Conservation (phyloP, 1,284 basidiomycete species). For the Melampsora abietis-canadensis region DNA sequence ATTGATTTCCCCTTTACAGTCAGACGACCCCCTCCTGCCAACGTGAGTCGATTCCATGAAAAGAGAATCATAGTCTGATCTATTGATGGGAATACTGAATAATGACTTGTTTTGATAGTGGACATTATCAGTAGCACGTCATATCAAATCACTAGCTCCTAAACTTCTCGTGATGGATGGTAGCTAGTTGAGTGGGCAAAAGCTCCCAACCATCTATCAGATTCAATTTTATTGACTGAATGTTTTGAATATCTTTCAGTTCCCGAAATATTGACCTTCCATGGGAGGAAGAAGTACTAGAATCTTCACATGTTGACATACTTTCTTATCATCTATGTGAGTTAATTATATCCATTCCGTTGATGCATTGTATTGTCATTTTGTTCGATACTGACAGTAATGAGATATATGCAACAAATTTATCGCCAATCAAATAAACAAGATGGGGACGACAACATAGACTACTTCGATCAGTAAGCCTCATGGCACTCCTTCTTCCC, state of each 20-base stretch:
- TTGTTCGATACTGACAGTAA: too few relatives aligned
- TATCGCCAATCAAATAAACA: not conserved
- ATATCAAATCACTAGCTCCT: conserved; percentile 38
- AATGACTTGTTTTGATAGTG: conserved; percentile 18
- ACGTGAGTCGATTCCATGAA: not conserved
- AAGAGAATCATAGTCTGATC: not conserved
- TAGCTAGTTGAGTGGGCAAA: conserved; percentile 24
- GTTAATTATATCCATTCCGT: not conserved
- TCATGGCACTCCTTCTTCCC: not conserved
- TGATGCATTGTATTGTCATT: too few relatives aligned
- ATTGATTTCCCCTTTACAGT: conserved; percentile 1
- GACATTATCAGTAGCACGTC: conserved; percentile 32
- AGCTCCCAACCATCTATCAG: not conserved
- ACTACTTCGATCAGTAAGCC: conserved; percentile 7
- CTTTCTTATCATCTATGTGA: conserved; percentile 37
- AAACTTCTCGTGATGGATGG: conserved; percentile 43
- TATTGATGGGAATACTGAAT: too few relatives aligned
- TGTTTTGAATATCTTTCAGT: not conserved
- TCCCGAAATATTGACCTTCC: conserved; percentile 9
- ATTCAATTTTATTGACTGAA: not conserved
- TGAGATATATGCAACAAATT: not conserved
- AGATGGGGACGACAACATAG: conserved; percentile 35
- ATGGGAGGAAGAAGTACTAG: conserved; percentile 33
- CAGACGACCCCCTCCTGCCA: conserved; percentile 19
- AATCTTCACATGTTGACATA: conserved; percentile 30